Conservation (phyloP, 2,329 filamentous ascomycete species). For the Sphaerostilbella broomeana region DNA sequence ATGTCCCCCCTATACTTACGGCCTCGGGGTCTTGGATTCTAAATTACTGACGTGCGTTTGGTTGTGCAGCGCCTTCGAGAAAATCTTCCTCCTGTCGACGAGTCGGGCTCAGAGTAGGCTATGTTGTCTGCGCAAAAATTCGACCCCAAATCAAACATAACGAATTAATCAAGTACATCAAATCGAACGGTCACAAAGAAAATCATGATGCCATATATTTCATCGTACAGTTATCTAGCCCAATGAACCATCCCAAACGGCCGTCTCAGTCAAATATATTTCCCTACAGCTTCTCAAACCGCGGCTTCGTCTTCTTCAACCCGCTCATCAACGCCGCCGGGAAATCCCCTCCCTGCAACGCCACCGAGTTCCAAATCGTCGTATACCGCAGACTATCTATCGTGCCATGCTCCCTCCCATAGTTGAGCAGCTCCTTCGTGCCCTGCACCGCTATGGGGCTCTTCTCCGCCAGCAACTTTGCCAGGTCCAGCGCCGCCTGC, state of each 20-base stretch:
- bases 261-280: background rate
- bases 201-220: too few relatives aligned
- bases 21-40: background rate
- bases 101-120: conserved; percentile 43
- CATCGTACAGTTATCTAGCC: background rate
- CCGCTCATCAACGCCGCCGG: conserved; percentile 67
- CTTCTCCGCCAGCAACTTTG: conserved; percentile 63
- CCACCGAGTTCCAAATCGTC: conserved; percentile 77
- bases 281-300: conserved; percentile 72
- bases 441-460: conserved; percentile 82
- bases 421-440: conserved; percentile 82
- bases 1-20: conserved; percentile 20
- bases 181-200: too few relatives aligned
- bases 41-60: conserved; percentile 5
- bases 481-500: conserved; percentile 55
- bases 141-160: background rate
- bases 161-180: too few relatives aligned
- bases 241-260: background rate
- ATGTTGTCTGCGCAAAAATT: background rate
- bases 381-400: conserved; percentile 79
- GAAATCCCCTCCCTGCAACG: conserved; percentile 75
- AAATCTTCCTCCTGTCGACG: conserved; percentile 44
- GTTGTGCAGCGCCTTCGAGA: conserved; percentile 41
- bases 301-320: conserved; percentile 70
- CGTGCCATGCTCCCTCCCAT: conserved; percentile 69